These are phyloP conservation scores for Haplosporangium sp. DNA, from an alignment of 371 early-diverging fungal genomes.

Conservation along the genomic window DNA sequence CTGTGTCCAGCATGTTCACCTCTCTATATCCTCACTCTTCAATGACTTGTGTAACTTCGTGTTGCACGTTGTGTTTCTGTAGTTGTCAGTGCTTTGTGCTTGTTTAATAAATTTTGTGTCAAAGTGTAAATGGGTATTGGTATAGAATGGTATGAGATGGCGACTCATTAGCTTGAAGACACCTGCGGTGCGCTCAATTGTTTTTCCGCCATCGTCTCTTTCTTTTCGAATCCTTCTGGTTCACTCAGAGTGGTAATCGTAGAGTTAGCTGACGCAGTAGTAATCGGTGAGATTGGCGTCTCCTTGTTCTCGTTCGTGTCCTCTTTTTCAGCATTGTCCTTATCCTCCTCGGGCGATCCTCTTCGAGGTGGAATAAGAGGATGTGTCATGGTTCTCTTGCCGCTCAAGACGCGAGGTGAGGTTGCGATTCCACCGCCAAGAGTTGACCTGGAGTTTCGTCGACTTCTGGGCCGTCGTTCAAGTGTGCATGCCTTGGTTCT, in stretches of 20 bases:
- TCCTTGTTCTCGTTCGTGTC: neutral
- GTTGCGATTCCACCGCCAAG: conserved; percentile 13
- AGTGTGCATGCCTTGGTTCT: neutral
- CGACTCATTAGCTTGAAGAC: neutral
- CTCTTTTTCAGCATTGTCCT: conserved; percentile 7
- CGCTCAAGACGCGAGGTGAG: conserved; percentile 24
- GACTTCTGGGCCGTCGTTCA: conserved; percentile 12
- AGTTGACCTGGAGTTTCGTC: conserved; percentile 22
- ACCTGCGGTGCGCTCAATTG: conserved; percentile 2
- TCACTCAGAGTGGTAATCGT: conserved; percentile 18
- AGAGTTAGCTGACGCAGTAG: conserved; percentile 16
- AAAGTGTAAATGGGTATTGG: neutral
- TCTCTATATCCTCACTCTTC: no score
- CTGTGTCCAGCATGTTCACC: no score
- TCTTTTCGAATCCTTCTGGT: neutral
- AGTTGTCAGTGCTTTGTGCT: no score
- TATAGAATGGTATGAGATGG: neutral
- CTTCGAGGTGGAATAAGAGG: no score
- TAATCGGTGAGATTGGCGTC: conserved; percentile 7
- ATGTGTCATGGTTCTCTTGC: conserved; percentile 6
- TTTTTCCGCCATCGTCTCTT: neutral
- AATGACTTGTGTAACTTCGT: no score
- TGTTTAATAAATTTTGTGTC: no score
- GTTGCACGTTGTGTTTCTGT: no score
- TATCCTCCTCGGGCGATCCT: conserved; percentile 9